Evolutionary conservation across 768 basidiomycete genomes (phyloP).

Genomic region (Amanita exitialis): DNA sequence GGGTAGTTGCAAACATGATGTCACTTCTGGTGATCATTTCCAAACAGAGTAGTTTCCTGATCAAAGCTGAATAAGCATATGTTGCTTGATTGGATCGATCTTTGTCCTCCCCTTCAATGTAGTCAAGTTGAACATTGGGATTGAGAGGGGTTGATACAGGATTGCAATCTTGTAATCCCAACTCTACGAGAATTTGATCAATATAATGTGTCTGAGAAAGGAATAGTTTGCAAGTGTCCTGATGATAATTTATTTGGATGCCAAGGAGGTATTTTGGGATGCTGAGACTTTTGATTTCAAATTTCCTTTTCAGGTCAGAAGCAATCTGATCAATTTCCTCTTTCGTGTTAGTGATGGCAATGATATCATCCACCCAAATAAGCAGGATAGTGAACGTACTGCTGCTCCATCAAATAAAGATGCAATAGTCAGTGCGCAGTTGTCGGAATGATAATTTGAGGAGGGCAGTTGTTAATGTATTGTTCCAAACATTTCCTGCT

Average conservation of each 20-base stretch:
- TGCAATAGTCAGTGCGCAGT: conserved; percentile 13
- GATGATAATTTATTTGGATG: too few species aligned
- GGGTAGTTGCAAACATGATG: conserved; percentile 24
- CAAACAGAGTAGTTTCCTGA: conserved; percentile 25
- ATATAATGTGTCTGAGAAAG: too few species aligned
- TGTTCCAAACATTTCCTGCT: conserved; percentile 13
- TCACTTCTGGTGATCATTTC: conserved; percentile 25
- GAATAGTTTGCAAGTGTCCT: too few species aligned
- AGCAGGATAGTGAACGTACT: conserved; percentile 11
- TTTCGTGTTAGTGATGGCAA: conserved; percentile 14
- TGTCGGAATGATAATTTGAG: conserved; percentile 6
- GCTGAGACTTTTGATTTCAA: conserved; percentile 17
- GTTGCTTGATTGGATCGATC: conserved; percentile 3
- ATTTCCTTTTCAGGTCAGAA: too few species aligned
- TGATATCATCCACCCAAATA: conserved; percentile 25
- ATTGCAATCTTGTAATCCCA: too few species aligned
- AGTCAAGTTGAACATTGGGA: too few species aligned
- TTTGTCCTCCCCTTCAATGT: too few species aligned
- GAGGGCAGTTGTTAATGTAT: conserved; percentile 8
- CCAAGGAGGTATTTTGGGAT: conserved; percentile 20
- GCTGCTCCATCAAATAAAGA: conserved; percentile 10
- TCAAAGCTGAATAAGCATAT: conserved; percentile 14
- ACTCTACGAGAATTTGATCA: too few species aligned
- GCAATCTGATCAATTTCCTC: conserved; percentile 10
- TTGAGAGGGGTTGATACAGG: too few species aligned